These are phyloP conservation scores for Candida chilensis DNA, from an alignment of 805 yeast species.

Conservation along the genomic window DNA sequence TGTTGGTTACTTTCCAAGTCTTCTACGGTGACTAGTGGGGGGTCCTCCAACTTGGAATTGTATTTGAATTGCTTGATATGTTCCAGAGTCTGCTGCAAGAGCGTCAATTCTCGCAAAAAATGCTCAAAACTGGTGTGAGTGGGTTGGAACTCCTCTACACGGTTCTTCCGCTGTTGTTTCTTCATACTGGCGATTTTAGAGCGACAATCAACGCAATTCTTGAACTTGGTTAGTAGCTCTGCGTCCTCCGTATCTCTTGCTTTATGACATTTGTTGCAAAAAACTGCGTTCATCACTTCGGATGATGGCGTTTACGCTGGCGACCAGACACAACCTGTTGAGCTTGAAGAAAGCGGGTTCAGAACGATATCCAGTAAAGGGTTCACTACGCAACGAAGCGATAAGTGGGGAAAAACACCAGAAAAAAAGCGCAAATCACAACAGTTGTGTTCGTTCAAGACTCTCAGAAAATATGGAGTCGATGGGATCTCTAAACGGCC, in stretches of 20 bases:
- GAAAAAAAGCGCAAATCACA: too few relatives aligned
- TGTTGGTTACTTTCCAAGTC: not conserved
- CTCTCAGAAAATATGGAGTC: too few relatives aligned
- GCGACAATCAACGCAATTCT: constrained; percentile 1
- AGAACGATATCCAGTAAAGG: too few relatives aligned
- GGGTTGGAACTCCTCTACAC: not conserved
- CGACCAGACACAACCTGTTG: too few relatives aligned
- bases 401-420: too few relatives aligned
- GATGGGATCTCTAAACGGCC: too few relatives aligned
- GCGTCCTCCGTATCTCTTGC: not conserved
- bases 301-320: too few relatives aligned
- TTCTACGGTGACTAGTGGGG: not conserved
- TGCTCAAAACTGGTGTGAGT: not conserved
- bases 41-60: not conserved
- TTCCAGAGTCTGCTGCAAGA: not conserved
- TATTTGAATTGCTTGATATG: not conserved
- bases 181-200: constrained; percentile 1
- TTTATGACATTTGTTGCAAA: constrained; percentile 2
- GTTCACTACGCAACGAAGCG: too few relatives aligned
- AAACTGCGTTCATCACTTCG: too few relatives aligned
- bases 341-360: too few relatives aligned
- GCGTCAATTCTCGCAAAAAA: not conserved
- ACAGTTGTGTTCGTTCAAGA: too few relatives aligned
- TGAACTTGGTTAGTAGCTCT: not conserved
- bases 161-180: constrained; percentile 1